Evolutionary conservation across 2,329 filamentous ascomycete species (phyloP).

Genomic region (Madurella fahalii): DNA sequence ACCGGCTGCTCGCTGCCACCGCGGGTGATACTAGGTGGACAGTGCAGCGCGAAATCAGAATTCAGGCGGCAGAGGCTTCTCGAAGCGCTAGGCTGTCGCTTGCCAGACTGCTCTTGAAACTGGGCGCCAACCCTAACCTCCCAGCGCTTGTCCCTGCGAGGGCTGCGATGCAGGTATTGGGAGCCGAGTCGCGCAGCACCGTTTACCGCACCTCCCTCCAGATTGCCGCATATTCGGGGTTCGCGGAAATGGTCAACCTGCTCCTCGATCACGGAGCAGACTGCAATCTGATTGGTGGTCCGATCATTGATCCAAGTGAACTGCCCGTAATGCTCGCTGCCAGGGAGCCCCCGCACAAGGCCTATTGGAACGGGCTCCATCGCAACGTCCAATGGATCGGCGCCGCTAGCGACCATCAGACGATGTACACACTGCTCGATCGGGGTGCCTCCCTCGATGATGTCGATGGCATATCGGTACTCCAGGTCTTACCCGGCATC

Average conservation of each 20-base stretch:
- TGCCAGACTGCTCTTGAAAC: background rate
- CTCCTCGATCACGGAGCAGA: background rate
- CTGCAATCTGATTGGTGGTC: background rate
- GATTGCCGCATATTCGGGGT: background rate
- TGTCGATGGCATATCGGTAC: background rate
- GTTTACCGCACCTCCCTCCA: background rate
- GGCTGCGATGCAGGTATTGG: too few relatives aligned
- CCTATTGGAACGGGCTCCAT: too few relatives aligned
- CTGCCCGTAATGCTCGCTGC: background rate
- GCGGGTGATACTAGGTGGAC: background rate
- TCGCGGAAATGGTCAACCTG: background rate
- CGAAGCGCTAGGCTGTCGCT: background rate
- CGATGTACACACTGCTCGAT: background rate
- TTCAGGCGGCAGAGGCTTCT: background rate
- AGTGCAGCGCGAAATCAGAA: background rate
- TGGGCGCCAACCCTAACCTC: background rate
- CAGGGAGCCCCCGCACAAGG: background rate
- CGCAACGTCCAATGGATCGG: too few relatives aligned
- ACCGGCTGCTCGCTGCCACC: background rate
- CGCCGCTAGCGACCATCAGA: background rate
- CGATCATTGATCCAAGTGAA: background rate
- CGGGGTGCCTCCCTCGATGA: background rate
- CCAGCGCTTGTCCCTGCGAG: too few relatives aligned
- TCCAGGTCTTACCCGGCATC: background rate
- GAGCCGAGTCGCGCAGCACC: too few relatives aligned